These are phyloP conservation scores for Comarum palustre DNA, from an alignment of 306 rosid species.

Conservation along the genomic window DNA sequence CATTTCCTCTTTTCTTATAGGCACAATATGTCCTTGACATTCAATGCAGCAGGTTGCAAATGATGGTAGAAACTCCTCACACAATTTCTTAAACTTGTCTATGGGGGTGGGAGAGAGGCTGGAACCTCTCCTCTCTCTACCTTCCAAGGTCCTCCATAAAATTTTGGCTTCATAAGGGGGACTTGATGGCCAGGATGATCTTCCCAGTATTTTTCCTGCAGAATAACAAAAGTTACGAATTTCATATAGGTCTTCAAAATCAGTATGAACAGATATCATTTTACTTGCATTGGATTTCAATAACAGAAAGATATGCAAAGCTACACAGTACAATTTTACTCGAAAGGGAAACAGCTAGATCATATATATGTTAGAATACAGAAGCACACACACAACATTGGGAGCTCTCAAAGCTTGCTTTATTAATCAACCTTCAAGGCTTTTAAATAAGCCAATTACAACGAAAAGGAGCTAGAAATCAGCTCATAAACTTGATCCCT, in stretches of 20 bases:
- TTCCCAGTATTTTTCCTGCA: conserved; percentile 93
- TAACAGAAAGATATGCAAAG: background rate
- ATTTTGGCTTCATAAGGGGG: conserved; percentile 76
- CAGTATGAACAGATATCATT: background rate
- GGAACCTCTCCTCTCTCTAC: conserved; percentile 55
- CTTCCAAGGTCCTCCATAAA: conserved; percentile 78
- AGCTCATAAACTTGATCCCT: too few relatives aligned
- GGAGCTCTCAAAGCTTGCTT: too few relatives aligned
- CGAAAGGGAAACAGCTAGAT: background rate
- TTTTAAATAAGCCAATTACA: too few relatives aligned
- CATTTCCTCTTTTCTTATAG: background rate
- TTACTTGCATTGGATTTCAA: background rate
- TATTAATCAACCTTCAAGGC: too few relatives aligned
- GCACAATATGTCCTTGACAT: background rate
- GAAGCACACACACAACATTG: too few relatives aligned
- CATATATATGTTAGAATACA: background rate
- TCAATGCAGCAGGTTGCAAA: background rate
- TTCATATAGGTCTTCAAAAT: conserved; percentile 13
- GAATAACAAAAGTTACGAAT: conserved; percentile 1
- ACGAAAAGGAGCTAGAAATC: too few relatives aligned
- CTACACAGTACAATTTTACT: background rate
- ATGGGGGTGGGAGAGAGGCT: conserved; percentile 21
- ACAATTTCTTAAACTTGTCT: conserved; percentile 5
- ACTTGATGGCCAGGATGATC: conserved; percentile 74
- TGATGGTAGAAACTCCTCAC: background rate